phyloP scores from a whole-genome alignment of 2,329 filamentous ascomycete genomes.

The Polychaeton citri region DNA sequence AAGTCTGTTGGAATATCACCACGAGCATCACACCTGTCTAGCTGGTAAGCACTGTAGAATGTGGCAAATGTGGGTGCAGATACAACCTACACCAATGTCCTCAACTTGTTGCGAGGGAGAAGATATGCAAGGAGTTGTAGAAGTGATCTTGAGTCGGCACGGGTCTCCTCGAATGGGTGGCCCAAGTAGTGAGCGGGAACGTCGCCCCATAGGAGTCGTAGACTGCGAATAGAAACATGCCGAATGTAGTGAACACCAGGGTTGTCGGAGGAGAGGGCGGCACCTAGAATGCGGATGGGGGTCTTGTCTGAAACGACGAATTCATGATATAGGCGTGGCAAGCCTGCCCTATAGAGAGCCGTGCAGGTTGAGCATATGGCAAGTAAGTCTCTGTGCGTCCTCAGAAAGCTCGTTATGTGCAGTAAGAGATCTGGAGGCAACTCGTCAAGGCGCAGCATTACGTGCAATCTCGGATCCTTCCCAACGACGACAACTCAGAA shows the following conservation, averaged over 20 bases:
- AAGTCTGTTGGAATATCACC: background rate
- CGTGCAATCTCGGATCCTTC: too few relatives aligned
- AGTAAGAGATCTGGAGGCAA: background rate
- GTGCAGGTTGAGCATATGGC: background rate
- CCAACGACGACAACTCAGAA: too few relatives aligned
- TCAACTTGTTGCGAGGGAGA: background rate
- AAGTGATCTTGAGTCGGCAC: background rate
- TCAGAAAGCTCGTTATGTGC: background rate
- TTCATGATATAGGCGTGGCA: background rate
- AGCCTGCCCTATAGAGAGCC: background rate
- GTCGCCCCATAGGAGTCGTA: too few relatives aligned
- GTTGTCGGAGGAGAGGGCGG: conserved; percentile 2
- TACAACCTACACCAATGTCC: background rate
- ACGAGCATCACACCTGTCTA: too few relatives aligned
- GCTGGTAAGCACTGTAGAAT: too few relatives aligned
- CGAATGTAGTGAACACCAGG: conserved; percentile 2
- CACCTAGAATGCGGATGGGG: background rate
- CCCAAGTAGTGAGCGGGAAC: too few relatives aligned
- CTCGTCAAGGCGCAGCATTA: background rate
- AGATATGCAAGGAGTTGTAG: background rate
- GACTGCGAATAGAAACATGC: conserved; percentile 1
- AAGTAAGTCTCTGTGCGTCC: background rate
- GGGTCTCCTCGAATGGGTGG: background rate
- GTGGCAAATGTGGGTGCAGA: too few relatives aligned
- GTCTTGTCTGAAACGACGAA: background rate